Conservation (phyloP, 2,329 filamentous ascomycete genomes). For the Botrytis aclada region DNA sequence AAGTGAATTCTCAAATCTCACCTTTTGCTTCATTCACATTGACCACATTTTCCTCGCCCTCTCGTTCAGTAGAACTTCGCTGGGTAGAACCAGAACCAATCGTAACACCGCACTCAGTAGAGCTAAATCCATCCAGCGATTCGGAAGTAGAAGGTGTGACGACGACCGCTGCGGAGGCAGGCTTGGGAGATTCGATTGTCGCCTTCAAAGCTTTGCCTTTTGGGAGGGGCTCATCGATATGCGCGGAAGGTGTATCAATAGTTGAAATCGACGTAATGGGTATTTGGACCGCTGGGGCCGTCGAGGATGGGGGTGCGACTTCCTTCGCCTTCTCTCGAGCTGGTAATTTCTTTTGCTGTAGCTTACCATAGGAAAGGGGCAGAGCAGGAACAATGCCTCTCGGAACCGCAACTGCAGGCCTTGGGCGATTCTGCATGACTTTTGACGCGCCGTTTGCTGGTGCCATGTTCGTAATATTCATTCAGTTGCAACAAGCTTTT, state of each 20-base stretch:
- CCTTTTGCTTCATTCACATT: conserved; percentile 12
- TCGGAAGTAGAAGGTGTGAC: neutral
- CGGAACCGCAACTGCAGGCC: conserved; percentile 29
- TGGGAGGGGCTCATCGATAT: conserved; percentile 25
- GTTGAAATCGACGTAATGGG: conserved; percentile 22
- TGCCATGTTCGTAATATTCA: conserved; percentile 30
- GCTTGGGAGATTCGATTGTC: conserved; percentile 17
- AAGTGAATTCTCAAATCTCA: conserved; percentile 26
- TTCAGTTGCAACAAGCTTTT: conserved; percentile 10
- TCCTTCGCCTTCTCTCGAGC: conserved; percentile 30
- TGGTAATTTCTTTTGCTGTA: conserved; percentile 33
- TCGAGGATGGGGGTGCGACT: conserved; percentile 20
- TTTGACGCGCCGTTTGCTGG: conserved; percentile 33
- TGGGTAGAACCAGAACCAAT: neutral
- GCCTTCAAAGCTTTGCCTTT: conserved; percentile 20
- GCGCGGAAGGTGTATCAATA: conserved; percentile 3
- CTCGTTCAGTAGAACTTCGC: neutral
- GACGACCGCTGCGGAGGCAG: conserved; percentile 5
- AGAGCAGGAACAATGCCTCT: conserved; percentile 37
- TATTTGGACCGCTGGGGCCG: conserved; percentile 19
- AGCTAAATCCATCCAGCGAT: conserved; percentile 7
- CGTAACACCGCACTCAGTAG: conserved; percentile 6
- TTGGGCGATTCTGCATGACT: conserved; percentile 34
- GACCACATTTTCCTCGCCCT: neutral
- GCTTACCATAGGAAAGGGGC: conserved; percentile 37